phyloP scores from a whole-genome alignment of 2,329 filamentous ascomycete genomes.

The Trichophyton mentagrophytes region DNA sequence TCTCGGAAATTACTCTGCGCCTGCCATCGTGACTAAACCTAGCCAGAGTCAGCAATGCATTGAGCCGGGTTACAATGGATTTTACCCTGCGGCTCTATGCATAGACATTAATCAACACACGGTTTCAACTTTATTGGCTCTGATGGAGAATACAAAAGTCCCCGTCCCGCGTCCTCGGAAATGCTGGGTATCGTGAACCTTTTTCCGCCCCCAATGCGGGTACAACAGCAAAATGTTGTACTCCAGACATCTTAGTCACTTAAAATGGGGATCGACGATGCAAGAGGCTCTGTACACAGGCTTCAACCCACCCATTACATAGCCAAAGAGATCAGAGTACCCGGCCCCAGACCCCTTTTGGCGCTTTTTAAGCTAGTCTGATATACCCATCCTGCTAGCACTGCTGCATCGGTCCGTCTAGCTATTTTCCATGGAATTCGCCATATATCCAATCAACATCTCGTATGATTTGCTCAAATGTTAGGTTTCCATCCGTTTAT shows the following conservation, averaged over 20 bases:
- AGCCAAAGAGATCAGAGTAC: neutral
- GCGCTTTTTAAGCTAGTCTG: neutral
- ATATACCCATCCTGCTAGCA: neutral
- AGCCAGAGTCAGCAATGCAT: neutral
- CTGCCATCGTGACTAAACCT: neutral
- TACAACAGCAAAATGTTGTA: no score
- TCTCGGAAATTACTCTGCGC: neutral
- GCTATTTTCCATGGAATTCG: neutral
- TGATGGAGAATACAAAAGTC: no score
- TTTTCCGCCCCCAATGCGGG: no score
- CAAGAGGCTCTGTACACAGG: neutral
- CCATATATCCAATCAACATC: neutral
- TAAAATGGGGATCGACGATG: neutral
- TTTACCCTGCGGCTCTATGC: neutral
- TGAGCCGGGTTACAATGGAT: neutral
- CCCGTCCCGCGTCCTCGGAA: no score
- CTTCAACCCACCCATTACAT: neutral
- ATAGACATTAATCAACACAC: no score
- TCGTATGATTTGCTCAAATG: neutral
- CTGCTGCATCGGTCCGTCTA: neutral
- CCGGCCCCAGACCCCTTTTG: neutral
- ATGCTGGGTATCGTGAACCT: no score
- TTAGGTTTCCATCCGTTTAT: neutral
- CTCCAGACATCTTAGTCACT: neutral
- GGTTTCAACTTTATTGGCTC: no score